Evolutionary conservation across 306 rosid species (phyloP).

Genomic region (Lablab purpureus): DNA sequence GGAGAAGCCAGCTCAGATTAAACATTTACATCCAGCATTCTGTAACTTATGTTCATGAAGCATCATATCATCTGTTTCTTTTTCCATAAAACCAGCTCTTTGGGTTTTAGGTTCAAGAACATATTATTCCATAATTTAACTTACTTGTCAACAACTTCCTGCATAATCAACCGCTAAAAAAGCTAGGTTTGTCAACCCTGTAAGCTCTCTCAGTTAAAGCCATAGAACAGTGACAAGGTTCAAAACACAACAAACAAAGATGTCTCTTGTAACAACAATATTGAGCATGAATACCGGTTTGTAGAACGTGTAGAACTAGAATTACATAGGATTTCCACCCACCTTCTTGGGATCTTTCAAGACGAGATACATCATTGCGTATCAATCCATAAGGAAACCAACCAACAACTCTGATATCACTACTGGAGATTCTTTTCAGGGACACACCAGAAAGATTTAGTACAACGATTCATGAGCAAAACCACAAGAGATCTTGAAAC

Average conservation of each 20-base stretch:
- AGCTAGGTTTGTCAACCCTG: constrained; percentile 23
- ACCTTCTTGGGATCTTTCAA: too few relatives aligned
- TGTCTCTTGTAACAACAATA: background rate
- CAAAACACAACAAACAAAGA: constrained; percentile 11
- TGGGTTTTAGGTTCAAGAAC: background rate
- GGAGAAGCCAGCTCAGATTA: constrained; percentile 19
- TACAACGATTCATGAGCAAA: too few relatives aligned
- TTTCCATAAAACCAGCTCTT: constrained; percentile 3
- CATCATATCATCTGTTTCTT: constrained; percentile 6
- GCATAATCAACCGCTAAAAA: background rate
- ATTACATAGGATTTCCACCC: constrained; percentile 19
- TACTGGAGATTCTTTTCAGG: too few relatives aligned
- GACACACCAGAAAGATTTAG: too few relatives aligned
- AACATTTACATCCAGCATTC: constrained; percentile 22
- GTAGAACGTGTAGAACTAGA: constrained; percentile 9
- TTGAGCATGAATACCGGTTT: background rate
- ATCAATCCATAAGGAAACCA: too few relatives aligned
- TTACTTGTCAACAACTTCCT: constrained; percentile 6
- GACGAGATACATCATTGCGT: too few relatives aligned
- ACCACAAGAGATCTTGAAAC: too few relatives aligned
- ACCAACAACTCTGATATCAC: too few relatives aligned
- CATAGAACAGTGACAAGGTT: constrained; percentile 1
- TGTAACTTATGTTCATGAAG: constrained; percentile 19
- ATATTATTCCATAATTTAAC: background rate
- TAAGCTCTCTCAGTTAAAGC: constrained; percentile 5